Conservation (phyloP, 2,329 filamentous ascomycete species). For the Torrubiella hemipterigena region DNA sequence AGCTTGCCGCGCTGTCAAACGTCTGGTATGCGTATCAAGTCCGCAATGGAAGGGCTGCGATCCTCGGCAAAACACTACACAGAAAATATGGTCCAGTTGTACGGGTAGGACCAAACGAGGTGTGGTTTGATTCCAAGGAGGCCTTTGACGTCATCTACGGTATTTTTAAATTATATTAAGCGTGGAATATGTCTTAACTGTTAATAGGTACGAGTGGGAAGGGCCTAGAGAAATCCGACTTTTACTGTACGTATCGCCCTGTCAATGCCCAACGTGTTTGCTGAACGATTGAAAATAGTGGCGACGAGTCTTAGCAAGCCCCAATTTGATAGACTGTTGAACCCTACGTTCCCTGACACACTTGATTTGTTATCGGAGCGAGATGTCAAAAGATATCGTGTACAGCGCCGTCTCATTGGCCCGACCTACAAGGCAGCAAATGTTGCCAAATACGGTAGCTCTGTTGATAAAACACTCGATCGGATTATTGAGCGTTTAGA, state of each 20-base stretch:
- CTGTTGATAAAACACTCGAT: slow-evolving; percentile 27
- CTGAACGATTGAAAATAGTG: slow-evolving; percentile 17
- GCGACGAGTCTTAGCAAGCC: slow-evolving; percentile 32
- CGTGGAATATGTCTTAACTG: neutral
- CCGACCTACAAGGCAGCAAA: slow-evolving; percentile 32
- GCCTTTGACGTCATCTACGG: slow-evolving; percentile 36
- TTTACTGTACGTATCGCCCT: slow-evolving; percentile 30
- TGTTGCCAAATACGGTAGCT: slow-evolving; percentile 26
- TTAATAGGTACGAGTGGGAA: slow-evolving; percentile 26
- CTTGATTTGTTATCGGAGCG: slow-evolving; percentile 39
- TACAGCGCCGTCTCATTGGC: slow-evolving; percentile 36
- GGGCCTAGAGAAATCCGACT: slow-evolving; percentile 38
- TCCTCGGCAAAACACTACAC: slow-evolving; percentile 32
- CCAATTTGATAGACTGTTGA: slow-evolving; percentile 23
- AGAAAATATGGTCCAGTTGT: slow-evolving; percentile 34
- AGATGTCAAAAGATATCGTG: slow-evolving; percentile 31
- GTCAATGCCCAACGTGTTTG: neutral
- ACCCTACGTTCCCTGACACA: slow-evolving; percentile 25
- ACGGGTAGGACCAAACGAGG: slow-evolving; percentile 40
- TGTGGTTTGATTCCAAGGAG: slow-evolving; percentile 37
- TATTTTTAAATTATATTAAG: slow-evolving; percentile 12
- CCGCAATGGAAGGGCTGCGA: slow-evolving; percentile 27
- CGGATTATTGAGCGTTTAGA: slow-evolving; percentile 22
- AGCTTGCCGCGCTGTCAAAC: slow-evolving; percentile 31
- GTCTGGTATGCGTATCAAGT: slow-evolving; percentile 35